These are phyloP conservation scores for Chytriomyces confervae DNA, from an alignment of 192 early-diverging fungal species.

Conservation along the genomic window DNA sequence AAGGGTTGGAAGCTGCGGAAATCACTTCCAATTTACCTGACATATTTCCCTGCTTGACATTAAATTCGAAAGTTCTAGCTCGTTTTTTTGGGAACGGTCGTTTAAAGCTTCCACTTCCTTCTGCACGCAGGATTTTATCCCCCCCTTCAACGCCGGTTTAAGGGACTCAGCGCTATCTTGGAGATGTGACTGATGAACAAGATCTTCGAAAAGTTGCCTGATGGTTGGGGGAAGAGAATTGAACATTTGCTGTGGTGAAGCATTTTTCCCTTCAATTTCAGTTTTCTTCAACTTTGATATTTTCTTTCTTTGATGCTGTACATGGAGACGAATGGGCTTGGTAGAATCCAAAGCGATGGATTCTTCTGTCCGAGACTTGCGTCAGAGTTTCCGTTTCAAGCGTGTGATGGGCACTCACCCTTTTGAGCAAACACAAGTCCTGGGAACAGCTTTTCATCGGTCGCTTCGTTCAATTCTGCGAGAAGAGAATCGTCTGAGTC, in stretches of 20 bases:
- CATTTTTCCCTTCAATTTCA: background rate
- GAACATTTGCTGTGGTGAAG: constrained; percentile 2
- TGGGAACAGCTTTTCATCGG: constrained; percentile 38
- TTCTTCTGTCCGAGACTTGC: background rate
- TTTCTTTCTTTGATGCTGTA: constrained; percentile 9
- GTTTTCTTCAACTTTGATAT: background rate
- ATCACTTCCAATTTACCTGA: constrained; percentile 9
- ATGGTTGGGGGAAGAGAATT: constrained; percentile 23
- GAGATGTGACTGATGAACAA: constrained; percentile 28
- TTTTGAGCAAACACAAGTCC: constrained; percentile 21
- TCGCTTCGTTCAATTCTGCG: constrained; percentile 37
- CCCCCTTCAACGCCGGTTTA: constrained; percentile 31
- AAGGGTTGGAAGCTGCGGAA: background rate
- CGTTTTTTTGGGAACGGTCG: constrained; percentile 6
- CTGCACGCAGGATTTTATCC: constrained; percentile 17
- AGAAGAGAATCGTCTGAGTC: constrained; percentile 43
- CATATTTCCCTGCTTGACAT: constrained; percentile 2
- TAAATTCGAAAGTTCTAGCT: constrained; percentile 14
- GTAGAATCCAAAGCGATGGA: background rate
- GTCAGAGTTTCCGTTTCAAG: background rate
- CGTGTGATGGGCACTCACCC: background rate
- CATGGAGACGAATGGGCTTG: constrained; percentile 13
- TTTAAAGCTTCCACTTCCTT: constrained; percentile 27
- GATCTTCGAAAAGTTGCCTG: constrained; percentile 15
- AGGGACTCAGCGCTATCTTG: background rate